Percentiles rank a stretch among this genome's conserved stretches.
phyloP scores from a whole-genome alignment of 1,284 basidiomycete species.

The Ceratobasidium sp. region DNA sequence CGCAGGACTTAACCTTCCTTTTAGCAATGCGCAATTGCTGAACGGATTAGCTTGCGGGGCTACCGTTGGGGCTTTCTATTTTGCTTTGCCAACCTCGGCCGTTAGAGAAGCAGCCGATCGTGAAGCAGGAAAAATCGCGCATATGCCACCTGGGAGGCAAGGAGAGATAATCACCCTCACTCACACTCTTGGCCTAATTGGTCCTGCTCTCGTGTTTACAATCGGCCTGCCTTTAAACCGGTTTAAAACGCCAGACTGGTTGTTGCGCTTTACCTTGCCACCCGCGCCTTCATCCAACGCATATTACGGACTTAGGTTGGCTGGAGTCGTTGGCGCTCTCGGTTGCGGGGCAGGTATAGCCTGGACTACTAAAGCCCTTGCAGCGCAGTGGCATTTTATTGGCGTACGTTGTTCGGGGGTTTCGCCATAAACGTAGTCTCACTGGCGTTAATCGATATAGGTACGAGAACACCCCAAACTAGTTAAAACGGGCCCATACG shows the following conservation, averaged over 20 bases:
- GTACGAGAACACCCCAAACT: slow-evolving; percentile 19
- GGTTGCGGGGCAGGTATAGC: neutral
- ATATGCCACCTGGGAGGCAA: neutral
- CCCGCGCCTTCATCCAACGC: neutral
- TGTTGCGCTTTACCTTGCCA: neutral
- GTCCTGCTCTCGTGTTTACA: neutral
- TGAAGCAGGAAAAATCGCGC: neutral
- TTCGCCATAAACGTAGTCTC: neutral
- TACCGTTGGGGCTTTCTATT: neutral
- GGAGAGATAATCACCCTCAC: neutral
- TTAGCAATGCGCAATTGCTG: slow-evolving; percentile 1
- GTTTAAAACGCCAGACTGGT: slow-evolving; percentile 8
- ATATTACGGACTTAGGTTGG: neutral
- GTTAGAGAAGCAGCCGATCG: neutral
- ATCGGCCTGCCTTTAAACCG: neutral
- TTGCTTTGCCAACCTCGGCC: neutral
- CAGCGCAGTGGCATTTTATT: slow-evolving; percentile 18
- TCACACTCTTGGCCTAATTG: neutral
- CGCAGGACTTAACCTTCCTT: slow-evolving; percentile 16
- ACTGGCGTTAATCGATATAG: neutral
- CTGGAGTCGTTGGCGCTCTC: neutral
- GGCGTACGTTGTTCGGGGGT: neutral
- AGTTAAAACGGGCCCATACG: slow-evolving; percentile 19
- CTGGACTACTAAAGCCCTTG: neutral
- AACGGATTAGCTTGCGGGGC: slow-evolving; percentile 15